Evolutionary conservation across 495 filamentous ascomycete species (phyloP).

Genomic region (Hypoxylon perforatum): DNA sequence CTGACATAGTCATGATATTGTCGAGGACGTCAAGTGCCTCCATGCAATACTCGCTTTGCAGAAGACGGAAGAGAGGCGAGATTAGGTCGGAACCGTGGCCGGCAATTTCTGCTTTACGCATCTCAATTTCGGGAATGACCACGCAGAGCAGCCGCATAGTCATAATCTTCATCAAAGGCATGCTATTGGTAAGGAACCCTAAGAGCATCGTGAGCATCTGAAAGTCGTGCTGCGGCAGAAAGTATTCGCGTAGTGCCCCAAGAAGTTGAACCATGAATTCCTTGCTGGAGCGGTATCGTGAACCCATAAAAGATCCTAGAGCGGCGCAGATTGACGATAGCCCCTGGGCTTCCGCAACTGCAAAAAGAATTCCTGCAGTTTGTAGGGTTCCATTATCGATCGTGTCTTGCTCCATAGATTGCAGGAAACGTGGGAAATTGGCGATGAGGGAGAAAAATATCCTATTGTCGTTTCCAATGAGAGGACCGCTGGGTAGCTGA

Average conservation of each 20-base stretch:
- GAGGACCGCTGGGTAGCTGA: slow-evolving; percentile 78
- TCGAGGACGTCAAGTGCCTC: slow-evolving; percentile 92
- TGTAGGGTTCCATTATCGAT: slow-evolving; percentile 65
- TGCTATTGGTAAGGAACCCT: slow-evolving; percentile 87
- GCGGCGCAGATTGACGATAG: slow-evolving; percentile 65
- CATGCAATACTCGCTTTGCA: slow-evolving; percentile 93
- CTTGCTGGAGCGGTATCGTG: slow-evolving; percentile 73
- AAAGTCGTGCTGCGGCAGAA: slow-evolving; percentile 85
- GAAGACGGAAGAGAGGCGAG: slow-evolving; percentile 86
- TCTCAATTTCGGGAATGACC: slow-evolving; percentile 90
- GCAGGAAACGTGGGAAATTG: slow-evolving; percentile 88
- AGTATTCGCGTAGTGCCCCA: slow-evolving; percentile 78
- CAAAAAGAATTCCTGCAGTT: slow-evolving; percentile 74
- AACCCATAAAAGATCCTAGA: slow-evolving; percentile 75
- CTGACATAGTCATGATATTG: slow-evolving; percentile 92
- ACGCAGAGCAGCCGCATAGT: slow-evolving; percentile 90
- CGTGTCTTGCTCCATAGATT: slow-evolving; percentile 74
- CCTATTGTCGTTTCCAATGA: slow-evolving; percentile 83
- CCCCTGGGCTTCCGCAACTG: slow-evolving; percentile 77
- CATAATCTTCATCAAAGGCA: slow-evolving; percentile 89
- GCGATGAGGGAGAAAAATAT: slow-evolving; percentile 86
- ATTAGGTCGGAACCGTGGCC: slow-evolving; percentile 94
- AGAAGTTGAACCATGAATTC: slow-evolving; percentile 84
- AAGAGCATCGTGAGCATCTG: slow-evolving; percentile 88
- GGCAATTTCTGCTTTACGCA: slow-evolving; percentile 89